Base-by-base conservation (phyloP, 1,284 basidiomycete species). In the Cutaneotrichosporon daszewskae region DNA sequence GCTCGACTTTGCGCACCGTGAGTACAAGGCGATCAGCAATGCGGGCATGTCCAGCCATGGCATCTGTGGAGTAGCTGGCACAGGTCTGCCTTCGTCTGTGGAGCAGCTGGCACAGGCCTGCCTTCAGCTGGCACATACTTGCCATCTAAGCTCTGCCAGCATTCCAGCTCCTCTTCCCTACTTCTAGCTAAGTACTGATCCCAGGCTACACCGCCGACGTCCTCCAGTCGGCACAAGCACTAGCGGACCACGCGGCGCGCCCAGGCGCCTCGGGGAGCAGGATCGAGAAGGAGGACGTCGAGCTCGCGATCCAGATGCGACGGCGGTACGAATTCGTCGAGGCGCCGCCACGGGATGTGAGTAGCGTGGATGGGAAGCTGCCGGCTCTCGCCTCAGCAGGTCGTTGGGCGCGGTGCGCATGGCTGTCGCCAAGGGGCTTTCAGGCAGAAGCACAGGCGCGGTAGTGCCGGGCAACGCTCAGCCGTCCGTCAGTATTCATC, bases 251-350 rank as follows among this genome's bases (percentile, higher is more conserved):
- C 66, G 92, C 89, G 5, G 84, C 83, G 14, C 76, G 84, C 32
- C 33, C 53, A 3, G 58, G 55, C 12, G 32, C 54, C 4, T 51
- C 55, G n/a, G 69, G 80, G 1, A 82, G 82, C 44, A 86, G 83
- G 68, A 77, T 92, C 35, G 87, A 92, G 52, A 81, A 87, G 73
- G 89, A 96, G 47, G 95, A 98, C 69, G 76, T 95, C 29, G 80
- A 85, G 18, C 75, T 98, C 34, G 90, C 92, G 1, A 86, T 97
- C 17, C 90, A 95, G 68, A 85, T 87, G 20, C 79, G 91, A 42
- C 87, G 94, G 13, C 90, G 92, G 37, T 91, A 91, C 82, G 88
- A 91, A 66, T 88, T 94, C 67, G 89, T 86, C 23, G 87, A 89
- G 22, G 79, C 89, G 12, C 84, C 95, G 17, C 90, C 92, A 0